phyloP scores from a whole-genome alignment of 2,329 filamentous ascomycete species.

The Colletotrichum plurivorum region DNA sequence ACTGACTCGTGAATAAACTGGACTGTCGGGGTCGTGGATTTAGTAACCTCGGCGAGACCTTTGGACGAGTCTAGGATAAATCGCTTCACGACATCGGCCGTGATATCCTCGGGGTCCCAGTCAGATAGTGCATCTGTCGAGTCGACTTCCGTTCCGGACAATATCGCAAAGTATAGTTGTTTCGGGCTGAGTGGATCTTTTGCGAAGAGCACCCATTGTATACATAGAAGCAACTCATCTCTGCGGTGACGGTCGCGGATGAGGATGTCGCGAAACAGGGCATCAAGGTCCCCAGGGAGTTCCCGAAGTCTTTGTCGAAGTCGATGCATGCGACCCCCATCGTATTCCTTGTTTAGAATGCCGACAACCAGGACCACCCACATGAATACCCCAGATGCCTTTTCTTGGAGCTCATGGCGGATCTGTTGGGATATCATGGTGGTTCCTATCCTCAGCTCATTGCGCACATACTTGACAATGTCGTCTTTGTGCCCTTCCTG shows the following conservation, averaged over 20 bases:
- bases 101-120: constrained; percentile 38
- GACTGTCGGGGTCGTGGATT: constrained; percentile 47
- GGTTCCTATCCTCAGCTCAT: constrained; percentile 40
- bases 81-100: constrained; percentile 44
- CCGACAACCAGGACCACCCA: constrained; percentile 58
- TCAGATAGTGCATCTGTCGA: constrained; percentile 37
- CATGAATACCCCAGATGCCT: constrained; percentile 59
- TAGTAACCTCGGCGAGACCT: constrained; percentile 59
- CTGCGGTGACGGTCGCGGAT: constrained; percentile 57
- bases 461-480: constrained; percentile 50
- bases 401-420: constrained; percentile 49
- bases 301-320: constrained; percentile 44
- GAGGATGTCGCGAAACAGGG: constrained; percentile 64
- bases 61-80: constrained; percentile 59
- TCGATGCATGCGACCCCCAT: constrained; percentile 45
- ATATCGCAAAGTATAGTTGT: constrained; percentile 59
- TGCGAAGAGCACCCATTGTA: constrained; percentile 66
- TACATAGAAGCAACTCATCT: constrained; percentile 55
- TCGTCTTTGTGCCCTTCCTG: constrained; percentile 49
- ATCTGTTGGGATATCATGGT: constrained; percentile 42
- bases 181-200: constrained; percentile 53
- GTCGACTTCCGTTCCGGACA: constrained; percentile 40
- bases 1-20: constrained; percentile 66
- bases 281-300: constrained; percentile 54
- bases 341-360: constrained; percentile 53